Evolutionary conservation across 257 asterid species (phyloP).

Genomic region (Ballota nigra): DNA sequence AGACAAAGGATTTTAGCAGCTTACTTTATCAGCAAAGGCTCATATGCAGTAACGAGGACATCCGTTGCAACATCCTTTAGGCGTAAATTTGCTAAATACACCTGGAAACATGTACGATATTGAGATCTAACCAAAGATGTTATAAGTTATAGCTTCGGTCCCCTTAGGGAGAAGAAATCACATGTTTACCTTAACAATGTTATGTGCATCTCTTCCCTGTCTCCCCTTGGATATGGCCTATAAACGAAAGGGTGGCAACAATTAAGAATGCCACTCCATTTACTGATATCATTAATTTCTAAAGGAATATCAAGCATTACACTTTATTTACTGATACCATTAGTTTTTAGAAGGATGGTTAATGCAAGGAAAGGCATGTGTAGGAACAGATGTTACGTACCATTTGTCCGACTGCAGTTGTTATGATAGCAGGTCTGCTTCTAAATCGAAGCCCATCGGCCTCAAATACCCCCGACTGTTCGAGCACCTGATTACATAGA

Average conservation of each 20-base stretch:
- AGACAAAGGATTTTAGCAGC: too few species aligned
- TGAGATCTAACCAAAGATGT: slow-evolving; percentile 7
- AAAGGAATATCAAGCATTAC: not conserved
- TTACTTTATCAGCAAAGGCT: slow-evolving; percentile 54
- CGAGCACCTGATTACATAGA: slow-evolving; percentile 54
- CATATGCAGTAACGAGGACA: slow-evolving; percentile 79
- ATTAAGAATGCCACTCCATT: not conserved
- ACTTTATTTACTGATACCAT: not conserved
- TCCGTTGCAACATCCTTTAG: slow-evolving; percentile 84
- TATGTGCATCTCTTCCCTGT: slow-evolving; percentile 94
- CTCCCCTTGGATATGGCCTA: slow-evolving; percentile 88
- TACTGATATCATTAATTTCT: not conserved
- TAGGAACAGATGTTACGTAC: slow-evolving; percentile 34
- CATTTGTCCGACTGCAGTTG: slow-evolving; percentile 91
- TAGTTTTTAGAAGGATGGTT: not conserved
- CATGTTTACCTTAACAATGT: slow-evolving; percentile 61
- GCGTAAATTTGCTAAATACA: slow-evolving; percentile 82
- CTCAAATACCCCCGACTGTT: slow-evolving; percentile 49
- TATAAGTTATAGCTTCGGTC: not conserved
- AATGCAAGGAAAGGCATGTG: slow-evolving; percentile 12
- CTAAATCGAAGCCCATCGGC: slow-evolving; percentile 54
- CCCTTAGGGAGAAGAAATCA: not conserved
- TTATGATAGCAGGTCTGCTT: slow-evolving; percentile 53
- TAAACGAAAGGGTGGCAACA: slow-evolving; percentile 19
- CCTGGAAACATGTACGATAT: slow-evolving; percentile 41